phyloP scores from a whole-genome alignment of 495 filamentous ascomycete genomes.

The Thermothielavioides terrestris region DNA sequence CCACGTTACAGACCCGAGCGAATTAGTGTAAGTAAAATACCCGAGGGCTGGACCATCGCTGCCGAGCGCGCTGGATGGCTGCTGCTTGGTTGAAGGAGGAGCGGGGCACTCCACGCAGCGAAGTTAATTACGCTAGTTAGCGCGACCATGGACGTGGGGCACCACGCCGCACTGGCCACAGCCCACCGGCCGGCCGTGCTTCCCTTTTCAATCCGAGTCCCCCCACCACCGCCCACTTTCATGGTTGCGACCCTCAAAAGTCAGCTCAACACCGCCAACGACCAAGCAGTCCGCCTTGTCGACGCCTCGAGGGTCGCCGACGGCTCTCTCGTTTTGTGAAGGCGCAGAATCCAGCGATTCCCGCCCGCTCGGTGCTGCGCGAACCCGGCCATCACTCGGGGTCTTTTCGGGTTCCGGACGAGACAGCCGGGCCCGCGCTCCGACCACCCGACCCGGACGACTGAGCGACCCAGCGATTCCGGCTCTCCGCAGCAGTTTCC shows the following conservation, averaged over 20 bases:
- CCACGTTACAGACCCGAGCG: neutral
- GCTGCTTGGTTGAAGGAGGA: neutral
- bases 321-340: neutral
- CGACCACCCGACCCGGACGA: neutral
- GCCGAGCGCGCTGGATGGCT: neutral
- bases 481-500: neutral
- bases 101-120: neutral
- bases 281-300: neutral
- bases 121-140: neutral
- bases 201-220: conserved; percentile 10
- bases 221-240: conserved; percentile 4
- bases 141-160: neutral
- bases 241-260: conserved; percentile 5
- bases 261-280: conserved; percentile 2
- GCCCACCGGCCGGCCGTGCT: neutral
- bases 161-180: conserved; percentile 3
- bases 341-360: neutral
- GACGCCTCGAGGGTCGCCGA: neutral
- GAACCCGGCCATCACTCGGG: neutral
- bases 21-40: too few relatives aligned
- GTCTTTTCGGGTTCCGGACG: neutral
- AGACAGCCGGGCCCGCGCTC: neutral
- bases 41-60: neutral
- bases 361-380: neutral
- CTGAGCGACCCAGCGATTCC: neutral